These are phyloP conservation scores for Neofusicoccum cordaticola DNA, from an alignment of 2,329 filamentous ascomycete genomes.

Conservation along the genomic window DNA sequence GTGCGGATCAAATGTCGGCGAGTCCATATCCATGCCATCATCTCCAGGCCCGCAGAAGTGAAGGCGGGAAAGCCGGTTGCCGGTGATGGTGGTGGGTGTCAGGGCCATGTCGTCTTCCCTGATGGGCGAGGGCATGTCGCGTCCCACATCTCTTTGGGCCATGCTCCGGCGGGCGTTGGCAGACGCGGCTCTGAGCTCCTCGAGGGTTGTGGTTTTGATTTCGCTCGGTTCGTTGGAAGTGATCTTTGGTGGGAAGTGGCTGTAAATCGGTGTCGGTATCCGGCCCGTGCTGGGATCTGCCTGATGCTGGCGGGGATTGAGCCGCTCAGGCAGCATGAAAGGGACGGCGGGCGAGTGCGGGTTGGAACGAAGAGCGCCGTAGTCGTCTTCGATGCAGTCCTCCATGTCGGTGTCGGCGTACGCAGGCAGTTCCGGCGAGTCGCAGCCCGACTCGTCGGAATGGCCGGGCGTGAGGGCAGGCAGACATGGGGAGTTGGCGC, in stretches of 20 bases:
- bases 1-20: conserved; percentile 17
- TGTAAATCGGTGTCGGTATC: conserved; percentile 41
- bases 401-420: conserved; percentile 37
- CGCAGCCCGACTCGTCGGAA: conserved; percentile 24
- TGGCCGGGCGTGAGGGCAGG: conserved; percentile 31
- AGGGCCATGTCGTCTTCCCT: conserved; percentile 39
- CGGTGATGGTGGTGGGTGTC: conserved; percentile 35
- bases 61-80: conserved; percentile 38
- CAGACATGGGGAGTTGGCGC: conserved; percentile 27
- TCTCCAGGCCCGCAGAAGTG: conserved; percentile 27
- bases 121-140: conserved; percentile 41
- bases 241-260: conserved; percentile 29
- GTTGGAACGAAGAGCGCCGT: conserved; percentile 31
- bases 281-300: conserved; percentile 26
- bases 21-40: conserved; percentile 34
- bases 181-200: conserved; percentile 12
- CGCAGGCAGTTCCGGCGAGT: conserved; percentile 31
- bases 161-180: not conserved
- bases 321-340: conserved; percentile 34
- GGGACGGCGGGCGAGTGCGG: conserved; percentile 33
- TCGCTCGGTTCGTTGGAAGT: not conserved
- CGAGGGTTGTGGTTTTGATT: not conserved
- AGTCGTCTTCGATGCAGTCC: conserved; percentile 28
- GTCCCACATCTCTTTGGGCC: conserved; percentile 20
- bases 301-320: conserved; percentile 28